phyloP scores from a whole-genome alignment of 441 rosid genomes.

The Adansonia madagascariensis region DNA sequence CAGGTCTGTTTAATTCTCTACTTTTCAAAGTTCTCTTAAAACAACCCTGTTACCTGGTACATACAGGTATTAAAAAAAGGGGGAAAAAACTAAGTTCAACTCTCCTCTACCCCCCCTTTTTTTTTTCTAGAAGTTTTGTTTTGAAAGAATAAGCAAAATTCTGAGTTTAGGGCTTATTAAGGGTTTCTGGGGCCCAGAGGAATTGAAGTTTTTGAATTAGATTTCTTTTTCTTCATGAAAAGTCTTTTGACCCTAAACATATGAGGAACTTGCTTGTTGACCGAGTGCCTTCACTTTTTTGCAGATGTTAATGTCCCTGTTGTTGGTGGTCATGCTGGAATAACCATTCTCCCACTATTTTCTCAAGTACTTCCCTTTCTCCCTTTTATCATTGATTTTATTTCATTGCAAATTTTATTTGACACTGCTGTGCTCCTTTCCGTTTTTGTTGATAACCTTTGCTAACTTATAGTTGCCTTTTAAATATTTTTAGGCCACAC shows the following conservation, averaged over 20 bases:
- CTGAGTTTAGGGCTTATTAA: not conserved
- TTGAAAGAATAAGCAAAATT: not conserved
- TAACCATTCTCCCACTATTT: constrained; percentile 92
- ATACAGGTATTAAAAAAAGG: not conserved
- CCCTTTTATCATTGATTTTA: not conserved
- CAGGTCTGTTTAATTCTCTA: constrained; percentile 49
- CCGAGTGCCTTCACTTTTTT: constrained; percentile 24
- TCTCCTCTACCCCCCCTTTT: not conserved
- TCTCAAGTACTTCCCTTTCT: constrained; percentile 53
- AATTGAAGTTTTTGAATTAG: not conserved
- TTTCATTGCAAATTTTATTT: not conserved
- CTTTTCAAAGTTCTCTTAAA: not conserved
- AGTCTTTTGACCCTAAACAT: not conserved
- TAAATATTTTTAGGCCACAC: constrained; percentile 65
- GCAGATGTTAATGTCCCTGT: constrained; percentile 90
- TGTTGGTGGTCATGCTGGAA: constrained; percentile 98
- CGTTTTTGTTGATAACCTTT: constrained; percentile 6
- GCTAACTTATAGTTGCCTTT: constrained; percentile 19
- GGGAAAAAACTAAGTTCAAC: not conserved
- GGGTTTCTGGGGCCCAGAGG: not conserved
- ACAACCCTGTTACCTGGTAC: not conserved
- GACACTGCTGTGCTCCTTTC: not conserved
- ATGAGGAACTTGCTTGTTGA: not conserved
- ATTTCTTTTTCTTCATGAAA: not conserved
- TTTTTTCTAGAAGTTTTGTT: not conserved